Evolutionary conservation across 352 stramenopile species (phyloP).

Genomic region (Phytophthora pseudosyringae): DNA sequence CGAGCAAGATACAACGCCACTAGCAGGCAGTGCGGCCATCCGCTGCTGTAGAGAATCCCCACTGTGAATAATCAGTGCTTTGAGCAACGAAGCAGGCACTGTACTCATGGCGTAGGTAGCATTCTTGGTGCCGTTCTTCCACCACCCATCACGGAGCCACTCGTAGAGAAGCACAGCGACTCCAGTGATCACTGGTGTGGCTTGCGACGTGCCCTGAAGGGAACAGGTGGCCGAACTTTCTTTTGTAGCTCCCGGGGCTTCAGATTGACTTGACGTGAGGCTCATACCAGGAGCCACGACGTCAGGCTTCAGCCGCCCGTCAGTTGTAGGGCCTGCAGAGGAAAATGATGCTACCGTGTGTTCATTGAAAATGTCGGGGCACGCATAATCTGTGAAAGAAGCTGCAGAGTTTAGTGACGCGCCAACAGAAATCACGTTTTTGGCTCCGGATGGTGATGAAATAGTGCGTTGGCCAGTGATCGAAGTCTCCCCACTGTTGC

Average conservation of each 20-base stretch:
- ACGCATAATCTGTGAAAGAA: conserved; percentile 56
- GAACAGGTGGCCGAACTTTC: conserved; percentile 69
- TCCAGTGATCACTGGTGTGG: conserved; percentile 77
- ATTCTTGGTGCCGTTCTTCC: conserved; percentile 70
- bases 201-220: conserved; percentile 80
- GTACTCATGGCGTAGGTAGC: conserved; percentile 55
- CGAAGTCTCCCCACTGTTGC: conserved; percentile 87
- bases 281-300: conserved; percentile 87
- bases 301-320: conserved; percentile 89
- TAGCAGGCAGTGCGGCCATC: conserved; percentile 44
- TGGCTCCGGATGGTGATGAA: conserved; percentile 80
- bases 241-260: conserved; percentile 53
- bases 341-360: conserved; percentile 86
- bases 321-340: conserved; percentile 77
- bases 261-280: conserved; percentile 76
- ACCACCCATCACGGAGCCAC: conserved; percentile 84
- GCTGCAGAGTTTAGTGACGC: conserved; percentile 71
- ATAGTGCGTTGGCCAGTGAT: conserved; percentile 63
- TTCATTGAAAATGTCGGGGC: conserved; percentile 73
- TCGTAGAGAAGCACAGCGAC: conserved; percentile 78
- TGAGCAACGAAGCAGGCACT: conserved; percentile 76
- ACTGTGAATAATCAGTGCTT: conserved; percentile 86
- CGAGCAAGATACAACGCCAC: conserved; percentile 59
- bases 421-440: conserved; percentile 87
- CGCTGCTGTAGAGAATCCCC: conserved; percentile 59